Conservation (phyloP, 495 filamentous ascomycete species). For the Penicillium arizonense region DNA sequence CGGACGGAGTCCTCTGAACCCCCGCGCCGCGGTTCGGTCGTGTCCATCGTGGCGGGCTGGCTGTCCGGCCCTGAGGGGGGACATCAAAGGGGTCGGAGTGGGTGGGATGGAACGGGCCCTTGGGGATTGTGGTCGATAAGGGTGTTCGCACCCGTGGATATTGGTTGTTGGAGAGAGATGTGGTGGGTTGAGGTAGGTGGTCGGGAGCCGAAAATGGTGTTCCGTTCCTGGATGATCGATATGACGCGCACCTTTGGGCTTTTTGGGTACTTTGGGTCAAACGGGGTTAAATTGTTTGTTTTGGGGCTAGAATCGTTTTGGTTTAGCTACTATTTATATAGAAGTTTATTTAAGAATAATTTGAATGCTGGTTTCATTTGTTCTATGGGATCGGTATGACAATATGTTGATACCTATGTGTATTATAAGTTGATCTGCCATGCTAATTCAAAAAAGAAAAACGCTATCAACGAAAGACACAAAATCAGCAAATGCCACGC, state of each 20-base stretch:
- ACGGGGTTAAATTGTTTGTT: not conserved
- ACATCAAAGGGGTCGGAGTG: conserved; percentile 14
- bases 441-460: not conserved
- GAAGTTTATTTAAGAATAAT: no score
- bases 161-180: conserved; percentile 12
- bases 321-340: not conserved
- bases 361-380: no score
- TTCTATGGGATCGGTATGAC: no score
- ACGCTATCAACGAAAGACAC: not conserved
- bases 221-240: conserved; percentile 14
- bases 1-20: conserved; percentile 32
- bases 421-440: no score
- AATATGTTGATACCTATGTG: no score
- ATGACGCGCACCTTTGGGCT: conserved; percentile 20
- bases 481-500: conserved; percentile 6
- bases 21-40: conserved; percentile 36
- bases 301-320: not conserved
- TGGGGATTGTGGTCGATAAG: not conserved
- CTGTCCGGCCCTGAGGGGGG: conserved; percentile 16
- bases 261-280: conserved; percentile 7
- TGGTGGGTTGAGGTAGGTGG: conserved; percentile 11
- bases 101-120: conserved; percentile 3
- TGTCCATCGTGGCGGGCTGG: conserved; percentile 38
- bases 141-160: conserved; percentile 10
- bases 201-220: conserved; percentile 2